phyloP scores from a whole-genome alignment of 306 rosid species.

The Mimosa bimucronata region DNA sequence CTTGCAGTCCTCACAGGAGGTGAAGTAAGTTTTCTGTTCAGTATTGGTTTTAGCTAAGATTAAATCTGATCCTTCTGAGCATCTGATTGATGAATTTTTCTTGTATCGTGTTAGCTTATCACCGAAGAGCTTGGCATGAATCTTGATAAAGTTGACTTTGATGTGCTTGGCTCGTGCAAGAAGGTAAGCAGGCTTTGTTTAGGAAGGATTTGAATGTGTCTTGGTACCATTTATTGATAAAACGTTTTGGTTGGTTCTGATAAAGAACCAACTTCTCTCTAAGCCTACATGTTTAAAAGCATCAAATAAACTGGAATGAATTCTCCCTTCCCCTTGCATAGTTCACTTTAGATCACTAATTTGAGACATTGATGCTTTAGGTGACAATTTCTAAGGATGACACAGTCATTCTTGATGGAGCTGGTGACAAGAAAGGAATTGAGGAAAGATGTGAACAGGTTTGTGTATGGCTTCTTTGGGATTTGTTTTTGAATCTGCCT shows the following conservation, averaged over 20 bases:
- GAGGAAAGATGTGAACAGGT: slow-evolving; percentile 99
- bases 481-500: slow-evolving; percentile 21
- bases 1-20: slow-evolving; percentile 95
- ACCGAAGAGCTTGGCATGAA: slow-evolving; percentile 94
- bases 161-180: slow-evolving; percentile 83
- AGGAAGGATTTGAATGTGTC: background rate
- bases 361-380: slow-evolving; percentile 43
- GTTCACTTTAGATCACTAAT: background rate
- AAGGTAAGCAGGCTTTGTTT: slow-evolving; percentile 56
- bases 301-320: background rate
- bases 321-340: background rate
- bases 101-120: slow-evolving; percentile 60
- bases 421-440: slow-evolving; percentile 83
- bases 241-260: background rate
- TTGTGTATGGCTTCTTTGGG: slow-evolving; percentile 22
- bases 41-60: slow-evolving; percentile 13
- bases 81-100: slow-evolving; percentile 27
- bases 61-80: background rate
- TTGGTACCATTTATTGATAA: background rate
- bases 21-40: slow-evolving; percentile 50
- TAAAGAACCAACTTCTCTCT: background rate
- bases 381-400: slow-evolving; percentile 95
- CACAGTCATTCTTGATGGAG: slow-evolving; percentile 93
- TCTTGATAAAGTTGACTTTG: slow-evolving; percentile 86
- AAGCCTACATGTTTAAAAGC: background rate